These are phyloP conservation scores for Leccinum pellstonianum DNA, from an alignment of 768 basidiomycete genomes.

Conservation along the genomic window DNA sequence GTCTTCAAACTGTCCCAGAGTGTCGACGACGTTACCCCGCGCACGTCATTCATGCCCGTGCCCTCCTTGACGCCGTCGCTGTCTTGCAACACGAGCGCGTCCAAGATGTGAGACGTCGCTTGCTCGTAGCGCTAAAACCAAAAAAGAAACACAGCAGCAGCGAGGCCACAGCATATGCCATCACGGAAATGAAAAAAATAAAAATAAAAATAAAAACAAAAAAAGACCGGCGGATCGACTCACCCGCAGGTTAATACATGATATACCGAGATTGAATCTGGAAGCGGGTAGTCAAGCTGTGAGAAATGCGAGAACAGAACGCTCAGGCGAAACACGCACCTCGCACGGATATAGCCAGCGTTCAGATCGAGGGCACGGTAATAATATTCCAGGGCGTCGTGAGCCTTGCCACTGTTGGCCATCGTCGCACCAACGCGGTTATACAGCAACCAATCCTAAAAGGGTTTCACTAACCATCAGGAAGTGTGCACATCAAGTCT, in stretches of 20 bases:
- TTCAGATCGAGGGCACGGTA: conserved; percentile 82
- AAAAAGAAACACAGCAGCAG: not conserved
- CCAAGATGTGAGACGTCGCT: conserved; percentile 82
- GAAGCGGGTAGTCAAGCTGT: not conserved
- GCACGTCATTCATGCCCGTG: conserved; percentile 44
- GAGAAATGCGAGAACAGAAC: not conserved
- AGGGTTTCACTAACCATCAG: not conserved
- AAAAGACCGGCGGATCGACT: conserved; percentile 18
- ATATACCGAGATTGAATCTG: conserved; percentile 93
- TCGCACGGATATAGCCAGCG: conserved; percentile 86
- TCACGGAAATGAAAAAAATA: not conserved
- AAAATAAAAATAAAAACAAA: not conserved
- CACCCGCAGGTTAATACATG: conserved; percentile 84
- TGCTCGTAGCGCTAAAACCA: conserved; percentile 71
- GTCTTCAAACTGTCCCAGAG: conserved; percentile 90
- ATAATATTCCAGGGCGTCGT: conserved; percentile 86
- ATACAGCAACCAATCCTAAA: conserved; percentile 86
- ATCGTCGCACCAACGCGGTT: conserved; percentile 94
- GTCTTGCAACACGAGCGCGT: conserved; percentile 88
- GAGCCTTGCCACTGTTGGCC: conserved; percentile 81
- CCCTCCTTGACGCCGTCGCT: conserved; percentile 66
- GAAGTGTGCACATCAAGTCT: not conserved
- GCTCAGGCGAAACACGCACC: conserved; percentile 41
- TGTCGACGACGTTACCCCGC: conserved; percentile 72
- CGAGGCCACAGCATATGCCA: not conserved